phyloP scores from a whole-genome alignment of 441 rosid species.

The Brassica balearica region DNA sequence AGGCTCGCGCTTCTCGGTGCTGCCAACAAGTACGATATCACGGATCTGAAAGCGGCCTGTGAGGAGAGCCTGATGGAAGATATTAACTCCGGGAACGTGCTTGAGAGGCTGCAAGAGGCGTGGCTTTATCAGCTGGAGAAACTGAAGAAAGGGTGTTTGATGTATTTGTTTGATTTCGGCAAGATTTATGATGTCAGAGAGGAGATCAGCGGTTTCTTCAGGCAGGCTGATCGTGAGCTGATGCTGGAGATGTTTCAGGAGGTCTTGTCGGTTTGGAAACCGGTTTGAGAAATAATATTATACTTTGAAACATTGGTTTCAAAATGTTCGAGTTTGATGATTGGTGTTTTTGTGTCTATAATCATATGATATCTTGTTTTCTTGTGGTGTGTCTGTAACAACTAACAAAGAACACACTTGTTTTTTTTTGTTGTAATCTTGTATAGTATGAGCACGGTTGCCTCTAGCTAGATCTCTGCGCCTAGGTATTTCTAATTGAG shows the following conservation, averaged over 20 bases:
- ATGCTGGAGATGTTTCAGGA: conserved; percentile 92
- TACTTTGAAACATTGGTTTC: not conserved
- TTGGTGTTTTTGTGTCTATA: conserved; percentile 28
- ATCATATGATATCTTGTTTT: conserved; percentile 3
- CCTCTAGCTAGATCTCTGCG: not conserved
- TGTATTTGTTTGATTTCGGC: conserved; percentile 85
- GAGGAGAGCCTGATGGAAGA: conserved; percentile 93
- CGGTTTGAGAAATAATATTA: conserved; percentile 37
- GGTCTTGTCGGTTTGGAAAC: conserved; percentile 84
- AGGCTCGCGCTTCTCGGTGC: conserved; percentile 77
- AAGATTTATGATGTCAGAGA: conserved; percentile 87
- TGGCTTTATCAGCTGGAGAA: conserved; percentile 90
- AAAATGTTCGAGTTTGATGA: not conserved
- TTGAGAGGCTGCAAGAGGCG: conserved; percentile 89
- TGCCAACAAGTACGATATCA: conserved; percentile 83
- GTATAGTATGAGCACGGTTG: conserved; percentile 10
- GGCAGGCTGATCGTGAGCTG: conserved; percentile 79
- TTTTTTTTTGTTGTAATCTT: conserved; percentile 1
- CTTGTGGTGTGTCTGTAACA: conserved; percentile 9
- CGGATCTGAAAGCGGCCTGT: conserved; percentile 74
- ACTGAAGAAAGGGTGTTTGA: conserved; percentile 86
- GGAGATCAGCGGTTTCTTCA: conserved; percentile 73
- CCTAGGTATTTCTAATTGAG: no score
- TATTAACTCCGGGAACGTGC: conserved; percentile 78
- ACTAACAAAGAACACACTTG: conserved; percentile 15